Conservation (phyloP, 441 rosid genomes). For the Dalechampia spathulata region DNA sequence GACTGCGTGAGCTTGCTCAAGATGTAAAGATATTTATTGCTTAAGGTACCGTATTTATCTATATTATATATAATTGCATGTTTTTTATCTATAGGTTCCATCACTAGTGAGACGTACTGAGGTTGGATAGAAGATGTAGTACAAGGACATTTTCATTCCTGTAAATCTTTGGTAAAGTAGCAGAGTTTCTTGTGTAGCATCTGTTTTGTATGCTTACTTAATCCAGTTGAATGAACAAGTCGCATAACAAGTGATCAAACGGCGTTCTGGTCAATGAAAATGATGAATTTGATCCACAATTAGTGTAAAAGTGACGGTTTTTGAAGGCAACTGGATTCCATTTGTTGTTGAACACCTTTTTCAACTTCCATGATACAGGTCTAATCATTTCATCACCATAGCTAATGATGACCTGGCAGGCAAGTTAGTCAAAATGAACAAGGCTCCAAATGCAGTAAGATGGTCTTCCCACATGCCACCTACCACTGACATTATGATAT, state of each 20-base stretch:
- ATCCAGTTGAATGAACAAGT: not conserved
- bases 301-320: not conserved
- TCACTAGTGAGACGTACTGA: not conserved
- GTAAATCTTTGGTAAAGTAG: conserved; percentile 11
- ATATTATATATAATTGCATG: conserved; percentile 9
- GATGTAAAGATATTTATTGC: conserved; percentile 21
- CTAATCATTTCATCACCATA: not conserved
- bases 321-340: not conserved
- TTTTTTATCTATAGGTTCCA: conserved; percentile 12
- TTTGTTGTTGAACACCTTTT: no score
- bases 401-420: conserved; percentile 1
- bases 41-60: conserved; percentile 10
- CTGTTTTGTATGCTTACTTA: conserved; percentile 1
- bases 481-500: not conserved
- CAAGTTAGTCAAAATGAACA: conserved; percentile 15
- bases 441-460: not conserved
- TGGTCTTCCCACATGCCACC: not conserved
- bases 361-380: no score
- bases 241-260: not conserved
- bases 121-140: conserved; percentile 8
- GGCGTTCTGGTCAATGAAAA: not conserved
- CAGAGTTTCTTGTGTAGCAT: conserved; percentile 9
- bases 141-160: conserved; percentile 18
- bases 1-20: conserved; percentile 16
- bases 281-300: not conserved